phyloP scores from a whole-genome alignment of 169 alveolate species.

The Plasmodium vinckei region DNA sequence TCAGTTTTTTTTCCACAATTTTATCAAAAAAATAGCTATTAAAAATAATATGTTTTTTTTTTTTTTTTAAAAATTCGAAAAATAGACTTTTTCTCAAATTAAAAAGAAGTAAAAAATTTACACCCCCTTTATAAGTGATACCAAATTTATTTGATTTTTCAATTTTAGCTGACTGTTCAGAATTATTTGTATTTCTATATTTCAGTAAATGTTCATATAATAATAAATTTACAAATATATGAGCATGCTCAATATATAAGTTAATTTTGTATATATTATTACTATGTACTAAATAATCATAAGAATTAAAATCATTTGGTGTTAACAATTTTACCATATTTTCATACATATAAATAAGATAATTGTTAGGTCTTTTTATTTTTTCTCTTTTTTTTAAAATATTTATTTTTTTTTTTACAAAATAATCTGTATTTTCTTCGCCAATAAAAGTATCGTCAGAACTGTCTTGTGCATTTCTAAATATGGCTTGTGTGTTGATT shows the following conservation, averaged over 20 bases:
- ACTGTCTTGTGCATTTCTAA: neutral
- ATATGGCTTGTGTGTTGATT: too few species aligned
- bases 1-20: constrained; percentile 7
- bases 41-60: constrained; percentile 19
- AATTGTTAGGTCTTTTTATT: neutral
- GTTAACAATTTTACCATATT: constrained; percentile 14
- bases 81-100: constrained; percentile 33
- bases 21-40: constrained; percentile 25
- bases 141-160: constrained; percentile 8
- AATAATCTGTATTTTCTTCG: neutral
- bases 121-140: constrained; percentile 18
- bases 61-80: constrained; percentile 10
- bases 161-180: neutral
- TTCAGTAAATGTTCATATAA: constrained; percentile 24
- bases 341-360: neutral
- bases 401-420: constrained; percentile 4
- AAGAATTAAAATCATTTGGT: constrained; percentile 8
- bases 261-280: constrained; percentile 24
- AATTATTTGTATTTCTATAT: neutral
- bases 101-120: constrained; percentile 4
- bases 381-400: constrained; percentile 4
- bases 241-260: neutral
- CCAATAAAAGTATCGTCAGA: too few species aligned
- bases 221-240: constrained; percentile 23
- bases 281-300: constrained; percentile 14